phyloP scores from a whole-genome alignment of 306 rosid species.

The Sindora glabra region DNA sequence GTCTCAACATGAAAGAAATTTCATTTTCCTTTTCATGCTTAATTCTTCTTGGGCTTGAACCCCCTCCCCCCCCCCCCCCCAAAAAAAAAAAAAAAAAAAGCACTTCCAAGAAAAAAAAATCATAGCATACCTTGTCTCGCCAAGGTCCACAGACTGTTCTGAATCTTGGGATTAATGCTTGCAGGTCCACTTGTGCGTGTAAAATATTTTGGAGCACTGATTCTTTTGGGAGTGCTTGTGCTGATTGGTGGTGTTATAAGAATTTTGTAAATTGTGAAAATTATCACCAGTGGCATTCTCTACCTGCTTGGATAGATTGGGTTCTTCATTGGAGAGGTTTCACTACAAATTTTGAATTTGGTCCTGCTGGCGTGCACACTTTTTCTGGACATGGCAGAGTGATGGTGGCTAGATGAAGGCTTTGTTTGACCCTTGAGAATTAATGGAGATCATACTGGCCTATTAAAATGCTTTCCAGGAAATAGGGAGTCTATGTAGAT shows the following conservation, averaged over 20 bases:
- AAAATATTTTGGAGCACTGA: constrained; percentile 37
- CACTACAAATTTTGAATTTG: constrained; percentile 47
- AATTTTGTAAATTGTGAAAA: constrained; percentile 37
- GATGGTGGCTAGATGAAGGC: constrained; percentile 23
- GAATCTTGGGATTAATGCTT: constrained; percentile 15
- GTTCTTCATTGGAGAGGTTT: constrained; percentile 28
- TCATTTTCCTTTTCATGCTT: not conserved
- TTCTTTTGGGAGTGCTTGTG: constrained; percentile 43
- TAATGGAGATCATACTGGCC: constrained; percentile 19
- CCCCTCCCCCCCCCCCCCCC: too few species aligned
- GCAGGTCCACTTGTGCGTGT: constrained; percentile 44
- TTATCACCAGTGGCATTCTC: constrained; percentile 39
- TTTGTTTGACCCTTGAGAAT: constrained; percentile 30
- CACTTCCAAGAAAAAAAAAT: too few species aligned
- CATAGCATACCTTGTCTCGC: constrained; percentile 5
- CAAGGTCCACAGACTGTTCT: not conserved
- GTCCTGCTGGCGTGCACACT: constrained; percentile 36
- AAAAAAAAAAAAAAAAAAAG: too few species aligned
- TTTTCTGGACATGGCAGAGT: constrained; percentile 28
- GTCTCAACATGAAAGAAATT: not conserved
- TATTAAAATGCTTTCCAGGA: constrained; percentile 23
- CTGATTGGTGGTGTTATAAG: constrained; percentile 30
- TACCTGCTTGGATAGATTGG: constrained; percentile 34
- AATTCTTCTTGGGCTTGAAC: constrained; percentile 13
- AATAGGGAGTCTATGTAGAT: constrained; percentile 30